Evolutionary conservation across 805 yeast species (phyloP), one percentile per base, ranked within the genome.

Genomic region (Pichia phayaonensis): DNA sequence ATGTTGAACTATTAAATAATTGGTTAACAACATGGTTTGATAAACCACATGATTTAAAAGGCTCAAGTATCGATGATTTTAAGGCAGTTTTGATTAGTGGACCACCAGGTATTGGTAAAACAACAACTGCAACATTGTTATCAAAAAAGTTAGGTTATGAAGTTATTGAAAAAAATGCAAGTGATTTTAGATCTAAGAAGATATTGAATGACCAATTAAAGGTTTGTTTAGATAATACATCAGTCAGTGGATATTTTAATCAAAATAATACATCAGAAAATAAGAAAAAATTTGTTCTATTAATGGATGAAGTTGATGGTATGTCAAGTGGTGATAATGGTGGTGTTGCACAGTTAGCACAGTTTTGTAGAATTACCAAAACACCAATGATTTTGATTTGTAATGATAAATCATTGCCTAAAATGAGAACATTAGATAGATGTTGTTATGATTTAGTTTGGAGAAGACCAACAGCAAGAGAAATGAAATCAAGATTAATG

Each of bases 311-410:
- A 71, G 98, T 94, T 29, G 99, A 94, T 66, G 99, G 99, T 59
- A 94, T 94, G 98, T 88, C 96, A 40, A 90, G 95, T 62, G 99
- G 99, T 56, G 99, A 94, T 68, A 84, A 94, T 59, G 99, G 99
- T 54, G 99, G 99, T 55, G 96, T 94, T 26, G 97, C 97, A 23
- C 95, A 90, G 53, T 75, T 94, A 67, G 89, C 97, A 0, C 82
- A 84, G 40, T 84, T 88, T 59, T 90, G 97, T 63, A 76, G 84
- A 42, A 83, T 81, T 46, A 90, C 98, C 0, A 76, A 81, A 42
- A 87, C 92, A 59, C 99, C 99, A 16, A 77, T 94, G 71, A 90
- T 94, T 52, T 74, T 92, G 48, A 90, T 94, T 54, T 92, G 98
- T 71, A 94, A 94, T 69, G 99, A 94, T 64, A 84, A 86, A 58